Conservation (phyloP, 148 eudicot genomes). For the Chenopodium album region DNA sequence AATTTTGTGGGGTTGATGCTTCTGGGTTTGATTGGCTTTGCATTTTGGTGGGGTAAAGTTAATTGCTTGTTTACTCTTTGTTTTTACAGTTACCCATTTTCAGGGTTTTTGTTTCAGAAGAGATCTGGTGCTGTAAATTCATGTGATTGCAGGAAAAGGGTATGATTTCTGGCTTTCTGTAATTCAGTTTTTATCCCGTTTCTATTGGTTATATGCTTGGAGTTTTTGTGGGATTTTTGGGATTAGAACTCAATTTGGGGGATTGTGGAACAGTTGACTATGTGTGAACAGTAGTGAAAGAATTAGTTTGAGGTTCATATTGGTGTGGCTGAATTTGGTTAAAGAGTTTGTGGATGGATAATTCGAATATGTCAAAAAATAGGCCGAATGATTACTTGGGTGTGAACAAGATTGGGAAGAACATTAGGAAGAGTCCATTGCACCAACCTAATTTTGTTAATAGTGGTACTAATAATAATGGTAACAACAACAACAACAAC, state of each 20-base stretch:
- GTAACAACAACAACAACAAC: conserved; percentile 16
- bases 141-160: conserved; percentile 31
- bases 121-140: conserved; percentile 16
- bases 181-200: conserved; percentile 10
- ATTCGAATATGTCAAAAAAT: conserved; percentile 42
- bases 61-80: background rate
- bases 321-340: conserved; percentile 13
- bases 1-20: background rate
- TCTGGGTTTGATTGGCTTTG: background rate
- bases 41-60: background rate
- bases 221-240: conserved; percentile 16
- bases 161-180: conserved; percentile 26
- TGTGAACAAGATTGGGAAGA: conserved; percentile 80
- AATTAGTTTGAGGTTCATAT: background rate
- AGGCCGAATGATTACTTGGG: conserved; percentile 58
- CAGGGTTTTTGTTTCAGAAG: conserved; percentile 7
- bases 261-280: conserved; percentile 19
- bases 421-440: conserved; percentile 64
- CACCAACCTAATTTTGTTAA: conserved; percentile 64
- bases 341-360: conserved; percentile 36
- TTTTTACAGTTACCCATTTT: conserved; percentile 4
- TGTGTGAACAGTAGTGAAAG: conserved; percentile 7
- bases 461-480: conserved; percentile 2
- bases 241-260: conserved; percentile 13
- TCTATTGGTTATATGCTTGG: conserved; percentile 10